Base-by-base conservation (phyloP, 805 yeast genomes). In the Schwanniomyces pseudopolymorphus region DNA sequence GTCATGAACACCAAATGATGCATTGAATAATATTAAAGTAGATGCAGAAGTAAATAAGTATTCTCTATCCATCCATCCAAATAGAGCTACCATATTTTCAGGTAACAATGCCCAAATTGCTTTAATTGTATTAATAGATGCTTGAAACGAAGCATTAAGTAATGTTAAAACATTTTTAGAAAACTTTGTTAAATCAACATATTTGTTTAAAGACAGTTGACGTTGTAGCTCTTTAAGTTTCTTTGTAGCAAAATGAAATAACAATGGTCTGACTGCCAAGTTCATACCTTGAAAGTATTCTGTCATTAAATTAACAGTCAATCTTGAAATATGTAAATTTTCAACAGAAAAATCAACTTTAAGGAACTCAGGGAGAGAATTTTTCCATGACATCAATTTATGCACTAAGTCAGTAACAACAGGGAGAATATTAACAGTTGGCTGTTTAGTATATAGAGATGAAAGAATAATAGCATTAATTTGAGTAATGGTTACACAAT, bases 31-130 rank as follows among this genome's bases (percentile, higher is more conserved):
- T 13, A 86, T 80, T 40, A 86, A 66, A 0, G 94, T 86, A 4
- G 87, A 85, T 3, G 91, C 82, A 0, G 91, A 80, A 0, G 90
- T 86, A 61, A 85, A 87, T 20, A 87, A 67, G 58, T 87, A 87
- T 57, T 87, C 95, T 55, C 95, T 73, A 59, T 87, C 95, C 92
- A 87, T 86, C 72, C 88, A 87, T 2, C 95, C 94, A 66, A 87
- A 87, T 38, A 86, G 64, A 0, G 95, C 92, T n/a, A 87, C 84
- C 89, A 85, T 84, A 53, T 85, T 85, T 46, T 84, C 87, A 0
- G 87, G 88, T 59, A 84, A 71, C 40, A 87, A 67, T 0, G 85
- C 83, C 92, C 92, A 86, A 3, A 87, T 67, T 0, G 86, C 80
- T 51, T 88, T 72, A 33, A 87, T 80, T 0, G 90, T 83, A 58